Evolutionary conservation across 257 asterid genomes (phyloP).

Genomic region (Penstemon davidsonii): DNA sequence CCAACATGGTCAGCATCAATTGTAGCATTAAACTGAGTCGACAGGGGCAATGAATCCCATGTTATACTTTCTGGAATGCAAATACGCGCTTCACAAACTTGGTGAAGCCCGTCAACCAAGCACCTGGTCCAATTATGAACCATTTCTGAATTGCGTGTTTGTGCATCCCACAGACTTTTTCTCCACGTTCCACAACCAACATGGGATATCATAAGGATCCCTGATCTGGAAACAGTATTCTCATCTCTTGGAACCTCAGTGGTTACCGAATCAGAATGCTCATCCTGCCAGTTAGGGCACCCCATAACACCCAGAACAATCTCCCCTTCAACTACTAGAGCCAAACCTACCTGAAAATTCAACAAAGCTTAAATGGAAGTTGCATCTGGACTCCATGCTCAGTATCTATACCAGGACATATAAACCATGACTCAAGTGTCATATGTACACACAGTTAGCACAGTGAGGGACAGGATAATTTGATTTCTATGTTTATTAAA

Average conservation of each 20-base stretch:
- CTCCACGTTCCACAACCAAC: slow-evolving; percentile 94
- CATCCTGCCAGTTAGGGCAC: slow-evolving; percentile 84
- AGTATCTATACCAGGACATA: neutral
- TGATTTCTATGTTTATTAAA: neutral
- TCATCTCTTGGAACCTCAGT: slow-evolving; percentile 34
- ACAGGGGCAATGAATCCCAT: slow-evolving; percentile 87
- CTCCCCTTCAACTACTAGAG: slow-evolving; percentile 86
- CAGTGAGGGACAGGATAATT: slow-evolving; percentile 1
- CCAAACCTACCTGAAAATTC: slow-evolving; percentile 83
- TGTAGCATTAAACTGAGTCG: slow-evolving; percentile 52
- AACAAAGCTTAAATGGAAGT: slow-evolving; percentile 13
- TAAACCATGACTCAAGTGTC: neutral
- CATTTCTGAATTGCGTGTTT: slow-evolving; percentile 22
- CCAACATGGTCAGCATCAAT: slow-evolving; percentile 47
- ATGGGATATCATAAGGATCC: slow-evolving; percentile 80
- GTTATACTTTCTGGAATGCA: slow-evolving; percentile 88
- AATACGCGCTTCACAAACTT: slow-evolving; percentile 53
- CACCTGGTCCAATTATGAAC: slow-evolving; percentile 67
- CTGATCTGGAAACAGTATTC: slow-evolving; percentile 42
- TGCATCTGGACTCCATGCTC: slow-evolving; percentile 2
- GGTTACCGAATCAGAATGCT: slow-evolving; percentile 30
- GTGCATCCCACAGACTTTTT: slow-evolving; percentile 43
- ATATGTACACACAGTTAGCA: neutral
- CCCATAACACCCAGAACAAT: slow-evolving; percentile 96
- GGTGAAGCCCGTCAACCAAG: slow-evolving; percentile 57